Percentiles rank a stretch among this genome's conserved stretches.
phyloP scores from a whole-genome alignment of 805 yeast genomes.

The Metschnikowia santaceciliae region DNA sequence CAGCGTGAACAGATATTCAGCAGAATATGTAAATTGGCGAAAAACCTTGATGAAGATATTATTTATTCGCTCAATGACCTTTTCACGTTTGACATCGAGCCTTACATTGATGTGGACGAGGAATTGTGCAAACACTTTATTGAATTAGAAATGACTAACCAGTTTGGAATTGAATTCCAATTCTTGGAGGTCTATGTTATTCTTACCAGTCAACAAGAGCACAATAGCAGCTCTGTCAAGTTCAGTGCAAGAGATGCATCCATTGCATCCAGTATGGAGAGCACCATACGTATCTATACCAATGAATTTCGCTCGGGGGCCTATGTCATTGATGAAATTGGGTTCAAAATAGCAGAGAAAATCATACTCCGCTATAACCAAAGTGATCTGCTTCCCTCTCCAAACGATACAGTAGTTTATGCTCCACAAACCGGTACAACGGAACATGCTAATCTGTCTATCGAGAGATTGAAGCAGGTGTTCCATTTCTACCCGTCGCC shows the following conservation, averaged over 20 bases:
- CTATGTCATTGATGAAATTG: constrained; percentile 3
- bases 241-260: constrained; percentile 11
- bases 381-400: background rate
- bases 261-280: constrained; percentile 5
- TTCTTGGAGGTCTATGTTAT: constrained; percentile 21
- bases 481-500: constrained; percentile 17
- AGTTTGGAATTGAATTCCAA: constrained; percentile 22
- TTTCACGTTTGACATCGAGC: constrained; percentile 32
- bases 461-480: background rate
- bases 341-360: constrained; percentile 9
- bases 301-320: constrained; percentile 3
- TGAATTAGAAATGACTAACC: constrained; percentile 29
- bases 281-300: constrained; percentile 8
- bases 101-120: constrained; percentile 30
- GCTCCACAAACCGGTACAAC: background rate
- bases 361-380: background rate
- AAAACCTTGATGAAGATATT: background rate
- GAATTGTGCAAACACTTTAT: constrained; percentile 35
- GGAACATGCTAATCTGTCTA: background rate
- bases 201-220: constrained; percentile 18
- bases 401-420: constrained; percentile 12
- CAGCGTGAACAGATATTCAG: constrained; percentile 10
- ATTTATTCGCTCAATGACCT: constrained; percentile 32
- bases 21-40: constrained; percentile 3
- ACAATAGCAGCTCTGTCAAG: constrained; percentile 2